Evolutionary conservation across 345 rosid genomes (phyloP).

Genomic region (Schrenkiella parvula): DNA sequence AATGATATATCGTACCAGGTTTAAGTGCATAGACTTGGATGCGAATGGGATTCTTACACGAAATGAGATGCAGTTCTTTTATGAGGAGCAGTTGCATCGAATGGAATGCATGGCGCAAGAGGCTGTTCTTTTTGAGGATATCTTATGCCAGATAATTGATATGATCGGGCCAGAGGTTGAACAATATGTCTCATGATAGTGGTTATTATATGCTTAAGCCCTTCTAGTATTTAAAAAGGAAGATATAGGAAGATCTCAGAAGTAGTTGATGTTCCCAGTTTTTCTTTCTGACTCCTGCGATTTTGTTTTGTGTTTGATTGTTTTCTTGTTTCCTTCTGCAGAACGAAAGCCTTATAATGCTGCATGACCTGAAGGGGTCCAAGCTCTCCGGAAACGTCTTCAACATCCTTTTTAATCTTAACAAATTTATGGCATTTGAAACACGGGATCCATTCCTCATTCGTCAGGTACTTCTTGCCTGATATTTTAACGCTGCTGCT

Average conservation of each 20-base stretch:
- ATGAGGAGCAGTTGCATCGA: constrained; percentile 94
- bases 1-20: constrained; percentile 46
- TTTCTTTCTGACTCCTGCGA: not conserved
- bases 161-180: constrained; percentile 92
- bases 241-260: not conserved
- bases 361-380: constrained; percentile 69
- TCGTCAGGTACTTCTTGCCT: constrained; percentile 61
- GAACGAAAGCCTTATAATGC: constrained; percentile 62
- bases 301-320: not conserved
- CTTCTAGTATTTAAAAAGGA: not conserved
- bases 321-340: constrained; percentile 37
- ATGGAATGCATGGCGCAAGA: constrained; percentile 99
- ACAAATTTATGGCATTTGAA: constrained; percentile 97
- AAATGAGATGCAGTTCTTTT: constrained; percentile 87
- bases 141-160: constrained; percentile 91
- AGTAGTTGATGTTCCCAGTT: not conserved
- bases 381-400: constrained; percentile 88
- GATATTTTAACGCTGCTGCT: not conserved
- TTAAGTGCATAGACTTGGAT: constrained; percentile 93
- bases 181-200: constrained; percentile 6
- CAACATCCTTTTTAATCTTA: constrained; percentile 93
- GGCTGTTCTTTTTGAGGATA: constrained; percentile 91
- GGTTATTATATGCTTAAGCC: not conserved
- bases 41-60: constrained; percentile 81
- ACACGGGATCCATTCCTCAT: constrained; percentile 95